Conservation (phyloP, 768 basidiomycete genomes). For the Tephrocybe sp. region DNA sequence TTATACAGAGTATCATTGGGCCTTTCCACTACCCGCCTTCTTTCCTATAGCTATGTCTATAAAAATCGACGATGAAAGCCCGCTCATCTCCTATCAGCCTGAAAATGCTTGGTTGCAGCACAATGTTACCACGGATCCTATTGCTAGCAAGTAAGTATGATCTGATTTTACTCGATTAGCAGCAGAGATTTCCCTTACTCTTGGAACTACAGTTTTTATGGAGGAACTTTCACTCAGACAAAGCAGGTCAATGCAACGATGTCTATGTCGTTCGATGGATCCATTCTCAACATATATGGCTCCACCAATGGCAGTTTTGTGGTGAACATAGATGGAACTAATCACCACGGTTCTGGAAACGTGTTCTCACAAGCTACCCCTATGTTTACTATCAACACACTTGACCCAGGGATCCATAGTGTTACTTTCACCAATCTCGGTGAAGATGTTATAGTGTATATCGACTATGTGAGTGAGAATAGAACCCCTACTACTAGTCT, state of each 20-base stretch:
- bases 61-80: slow-evolving; percentile 3
- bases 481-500: too few species aligned
- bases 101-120: not conserved
- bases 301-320: not conserved
- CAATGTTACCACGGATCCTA: not conserved
- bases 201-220: not conserved
- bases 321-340: not conserved
- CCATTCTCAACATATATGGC: not conserved
- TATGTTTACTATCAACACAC: not conserved
- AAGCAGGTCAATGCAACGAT: not conserved
- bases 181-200: not conserved
- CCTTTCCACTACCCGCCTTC: too few species aligned
- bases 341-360: not conserved
- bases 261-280: not conserved
- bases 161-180: not conserved
- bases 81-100: slow-evolving; percentile 1
- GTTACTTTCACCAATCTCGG: slow-evolving; percentile 3
- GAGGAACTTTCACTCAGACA: not conserved
- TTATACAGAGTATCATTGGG: too few species aligned
- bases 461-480: slow-evolving; percentile 3
- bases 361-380: not conserved
- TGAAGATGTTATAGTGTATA: not conserved
- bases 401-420: not conserved
- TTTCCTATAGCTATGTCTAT: not conserved
- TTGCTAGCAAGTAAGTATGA: not conserved